Evolutionary conservation across 305 asterid species (phyloP), one percentile per base, ranked within the genome.

Genomic region (Rubia peregrina): DNA sequence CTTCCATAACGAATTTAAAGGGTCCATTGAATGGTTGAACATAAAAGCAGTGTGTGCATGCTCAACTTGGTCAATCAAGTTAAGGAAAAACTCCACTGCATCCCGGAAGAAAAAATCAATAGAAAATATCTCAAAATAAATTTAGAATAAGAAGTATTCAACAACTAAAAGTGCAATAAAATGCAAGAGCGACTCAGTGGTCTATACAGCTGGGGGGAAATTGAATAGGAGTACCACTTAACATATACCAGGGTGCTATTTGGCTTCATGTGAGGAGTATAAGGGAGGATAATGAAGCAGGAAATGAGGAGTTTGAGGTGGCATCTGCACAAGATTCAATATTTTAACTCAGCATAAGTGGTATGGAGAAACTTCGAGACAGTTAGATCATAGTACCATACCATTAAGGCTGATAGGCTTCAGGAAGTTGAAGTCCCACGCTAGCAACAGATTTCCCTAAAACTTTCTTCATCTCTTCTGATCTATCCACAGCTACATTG

Each of bases 1-100:
- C 98, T 87, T 93, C 98, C 78, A 92, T 85, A 53, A 96, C 97
- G 81, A 91, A 93, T 83, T 89, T 91, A 85, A 80, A 57, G 98
- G 97, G 79, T 93, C 98, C 71, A 76, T 64, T 65, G 61, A 63
- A 44, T 84, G 85, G 82, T 80, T 24, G 83, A 68, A 49, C 86
- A 85, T 81, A 79, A 84, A 73, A 0, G 83, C 88, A 19, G 83
- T 51, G 86, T 93, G 87, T 76, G 71, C 76, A 77, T 91, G 84
- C 80, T 93, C 98, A 73, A 89, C 91, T 82, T 93, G 98, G 77
- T 93, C 98, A 73, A 93, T 85, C 61, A 93, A 88, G 83, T 93
- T 96, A 36, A 93, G 88, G 84, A 93, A 93, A 84, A 89, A 93
- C 84, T 93, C 98, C 76, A 93, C 80, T 53, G 96, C 96, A 82